A percentile compares a stretch with the other conserved stretches of the same genome.
Evolutionary conservation across 2,329 filamentous ascomycete genomes (phyloP).

Genomic region (Alternaria gaisen): DNA sequence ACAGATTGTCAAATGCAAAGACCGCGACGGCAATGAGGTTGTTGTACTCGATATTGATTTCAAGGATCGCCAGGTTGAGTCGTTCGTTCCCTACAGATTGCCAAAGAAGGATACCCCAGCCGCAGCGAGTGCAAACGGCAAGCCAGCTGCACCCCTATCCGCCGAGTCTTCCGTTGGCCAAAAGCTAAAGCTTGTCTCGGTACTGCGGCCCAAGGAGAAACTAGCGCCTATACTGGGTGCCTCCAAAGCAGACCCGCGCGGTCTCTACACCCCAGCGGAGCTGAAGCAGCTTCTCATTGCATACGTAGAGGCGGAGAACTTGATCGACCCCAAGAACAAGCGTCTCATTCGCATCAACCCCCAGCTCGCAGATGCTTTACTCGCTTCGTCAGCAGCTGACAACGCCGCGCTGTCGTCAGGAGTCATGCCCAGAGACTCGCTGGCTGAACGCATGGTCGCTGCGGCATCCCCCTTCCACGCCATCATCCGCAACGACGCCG

Average conservation of each 20-base stretch:
- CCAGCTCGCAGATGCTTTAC: conserved; percentile 69
- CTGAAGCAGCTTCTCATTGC: conserved; percentile 65
- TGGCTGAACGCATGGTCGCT: conserved; percentile 67
- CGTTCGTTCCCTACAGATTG: conserved; percentile 70
- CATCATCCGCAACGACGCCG: conserved; percentile 61
- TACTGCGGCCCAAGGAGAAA: conserved; percentile 67
- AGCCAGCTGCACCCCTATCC: conserved; percentile 52
- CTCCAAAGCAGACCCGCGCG: conserved; percentile 59
- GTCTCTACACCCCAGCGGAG: conserved; percentile 68
- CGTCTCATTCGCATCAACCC: conserved; percentile 70
- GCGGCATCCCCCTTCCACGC: conserved; percentile 65
- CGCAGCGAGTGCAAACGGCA: conserved; percentile 47
- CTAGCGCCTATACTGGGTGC: conserved; percentile 64
- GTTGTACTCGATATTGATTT: conserved; percentile 73
- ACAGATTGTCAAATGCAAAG: conserved; percentile 69
- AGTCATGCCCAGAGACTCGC: conserved; percentile 66
- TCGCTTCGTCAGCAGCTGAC: conserved; percentile 63
- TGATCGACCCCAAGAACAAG: conserved; percentile 66
- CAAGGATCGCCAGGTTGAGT: conserved; percentile 60
- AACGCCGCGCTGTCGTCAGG: conserved; percentile 66
- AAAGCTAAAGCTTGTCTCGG: conserved; percentile 60
- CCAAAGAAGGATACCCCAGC: conserved; percentile 62
- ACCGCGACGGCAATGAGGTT: conserved; percentile 70
- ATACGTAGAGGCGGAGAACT: conserved; percentile 67
- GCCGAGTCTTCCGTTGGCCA: conserved; percentile 57